Conservation (phyloP, 164 flowering plant genomes). For the Aristolochia contorta region DNA sequence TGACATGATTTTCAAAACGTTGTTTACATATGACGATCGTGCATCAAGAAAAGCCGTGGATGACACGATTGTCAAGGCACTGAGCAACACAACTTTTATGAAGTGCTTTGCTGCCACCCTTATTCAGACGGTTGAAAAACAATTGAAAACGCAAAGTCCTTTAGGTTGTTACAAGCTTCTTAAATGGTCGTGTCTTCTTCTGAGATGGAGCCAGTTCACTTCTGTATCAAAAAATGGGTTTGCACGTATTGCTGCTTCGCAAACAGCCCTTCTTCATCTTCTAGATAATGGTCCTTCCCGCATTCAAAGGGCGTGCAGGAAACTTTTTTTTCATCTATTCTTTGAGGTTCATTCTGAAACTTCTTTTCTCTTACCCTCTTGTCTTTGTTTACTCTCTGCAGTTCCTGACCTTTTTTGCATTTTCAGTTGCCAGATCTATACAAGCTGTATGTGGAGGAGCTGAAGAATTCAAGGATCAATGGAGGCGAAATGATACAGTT, state of each 20-base stretch:
- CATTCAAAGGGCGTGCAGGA: conserved; percentile 56
- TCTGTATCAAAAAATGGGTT: conserved; percentile 77
- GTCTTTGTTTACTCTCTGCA: too few relatives aligned
- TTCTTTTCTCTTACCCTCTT: not conserved
- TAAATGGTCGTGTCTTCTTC: conserved; percentile 79
- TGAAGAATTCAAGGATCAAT: conserved; percentile 61
- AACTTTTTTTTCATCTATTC: conserved; percentile 46
- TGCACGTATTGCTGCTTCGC: conserved; percentile 54
- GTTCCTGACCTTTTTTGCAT: conserved; percentile 5
- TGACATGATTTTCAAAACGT: conserved; percentile 60
- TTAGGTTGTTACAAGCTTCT: conserved; percentile 67
- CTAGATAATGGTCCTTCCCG: conserved; percentile 57
- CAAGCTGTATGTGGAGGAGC: conserved; percentile 51
- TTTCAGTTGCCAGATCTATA: conserved; percentile 53
- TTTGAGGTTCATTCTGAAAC: conserved; percentile 42
- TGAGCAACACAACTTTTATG: conserved; percentile 52
- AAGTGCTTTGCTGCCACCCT: conserved; percentile 78
- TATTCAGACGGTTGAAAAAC: conserved; percentile 79
- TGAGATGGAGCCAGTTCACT: conserved; percentile 57
- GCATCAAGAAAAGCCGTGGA: conserved; percentile 82
- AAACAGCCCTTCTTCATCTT: conserved; percentile 55
- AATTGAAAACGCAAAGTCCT: conserved; percentile 40
- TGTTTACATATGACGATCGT: conserved; percentile 66
- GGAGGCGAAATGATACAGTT: conserved; percentile 47
- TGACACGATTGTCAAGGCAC: conserved; percentile 46